A percentile compares a stretch with the other conserved stretches of the same genome.
These are phyloP conservation scores for Eucalyptus sp. DNA, from an alignment of 345 rosid species.

Conservation along the genomic window DNA sequence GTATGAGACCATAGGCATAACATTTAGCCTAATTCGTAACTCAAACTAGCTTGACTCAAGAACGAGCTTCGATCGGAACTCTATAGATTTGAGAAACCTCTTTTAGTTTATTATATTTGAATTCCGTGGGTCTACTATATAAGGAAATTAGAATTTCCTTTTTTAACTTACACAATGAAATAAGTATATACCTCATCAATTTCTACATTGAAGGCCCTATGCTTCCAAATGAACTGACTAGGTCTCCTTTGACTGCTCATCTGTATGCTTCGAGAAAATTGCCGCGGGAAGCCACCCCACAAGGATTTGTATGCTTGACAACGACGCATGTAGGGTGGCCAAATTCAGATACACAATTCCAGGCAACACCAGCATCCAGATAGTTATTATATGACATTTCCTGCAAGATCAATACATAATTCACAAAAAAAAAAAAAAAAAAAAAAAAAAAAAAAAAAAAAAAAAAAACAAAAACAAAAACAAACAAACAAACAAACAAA, in stretches of 20 bases:
- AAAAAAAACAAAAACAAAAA: too few relatives aligned
- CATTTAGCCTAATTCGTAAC: background rate
- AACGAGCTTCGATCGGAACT: background rate
- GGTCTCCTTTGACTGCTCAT: conserved; percentile 87
- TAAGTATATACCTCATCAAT: conserved; percentile 61
- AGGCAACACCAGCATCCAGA: conserved; percentile 85
- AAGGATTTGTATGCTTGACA: conserved; percentile 93
- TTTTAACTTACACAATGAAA: background rate
- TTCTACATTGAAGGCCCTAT: conserved; percentile 85
- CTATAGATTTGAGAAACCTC: background rate
- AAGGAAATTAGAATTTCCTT: background rate
- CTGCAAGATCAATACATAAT: conserved; percentile 17
- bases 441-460: too few relatives aligned
- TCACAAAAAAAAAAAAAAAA: too few relatives aligned
- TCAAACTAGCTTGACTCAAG: background rate
- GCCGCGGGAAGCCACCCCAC: conserved; percentile 77
- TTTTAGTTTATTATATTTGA: background rate
- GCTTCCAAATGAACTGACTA: conserved; percentile 88
- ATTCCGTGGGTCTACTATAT: background rate
- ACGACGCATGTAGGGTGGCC: conserved; percentile 71
- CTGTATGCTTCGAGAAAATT: conserved; percentile 82
- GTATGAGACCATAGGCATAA: background rate
- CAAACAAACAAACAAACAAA: too few relatives aligned
- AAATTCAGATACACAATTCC: conserved; percentile 92
- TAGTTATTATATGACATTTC: conserved; percentile 96